These are phyloP conservation scores for Collariella sp. DNA, from an alignment of 495 filamentous ascomycete species.

Conservation along the genomic window DNA sequence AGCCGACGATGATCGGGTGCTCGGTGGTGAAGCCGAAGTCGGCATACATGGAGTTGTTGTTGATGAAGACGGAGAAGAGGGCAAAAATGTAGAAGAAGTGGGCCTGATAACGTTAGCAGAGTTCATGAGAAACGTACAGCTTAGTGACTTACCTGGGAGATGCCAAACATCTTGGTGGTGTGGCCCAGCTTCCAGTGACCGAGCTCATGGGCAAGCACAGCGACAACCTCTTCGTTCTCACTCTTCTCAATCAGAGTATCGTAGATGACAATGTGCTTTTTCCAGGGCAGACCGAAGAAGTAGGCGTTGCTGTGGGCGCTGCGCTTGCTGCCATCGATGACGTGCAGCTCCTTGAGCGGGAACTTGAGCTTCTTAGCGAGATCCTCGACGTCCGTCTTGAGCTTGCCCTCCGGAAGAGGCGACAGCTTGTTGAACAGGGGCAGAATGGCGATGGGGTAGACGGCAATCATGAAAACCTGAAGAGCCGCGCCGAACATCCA, in stretches of 20 bases:
- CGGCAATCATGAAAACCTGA: conserved; percentile 87
- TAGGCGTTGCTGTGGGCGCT: conserved; percentile 97
- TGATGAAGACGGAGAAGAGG: conserved; percentile 93
- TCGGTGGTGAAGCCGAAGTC: conserved; percentile 83
- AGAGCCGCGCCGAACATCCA: conserved; percentile 86
- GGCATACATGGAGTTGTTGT: conserved; percentile 81
- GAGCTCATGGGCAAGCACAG: conserved; percentile 89
- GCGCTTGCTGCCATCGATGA: conserved; percentile 96
- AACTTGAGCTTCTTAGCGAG: conserved; percentile 81
- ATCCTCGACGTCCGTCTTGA: conserved; percentile 82
- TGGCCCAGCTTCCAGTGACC: conserved; percentile 95
- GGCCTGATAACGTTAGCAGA: conserved; percentile 31
- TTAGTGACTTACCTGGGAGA: conserved; percentile 64
- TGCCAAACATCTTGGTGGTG: conserved; percentile 83
- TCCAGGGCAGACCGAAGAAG: conserved; percentile 97
- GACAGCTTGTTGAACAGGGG: conserved; percentile 98
- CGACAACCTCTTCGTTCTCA: conserved; percentile 82
- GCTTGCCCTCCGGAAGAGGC: conserved; percentile 72
- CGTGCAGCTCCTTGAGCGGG: conserved; percentile 80
- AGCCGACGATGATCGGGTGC: conserved; percentile 89
- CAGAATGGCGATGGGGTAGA: conserved; percentile 90
- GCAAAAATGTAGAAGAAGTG: conserved; percentile 96
- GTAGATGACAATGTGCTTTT: conserved; percentile 99
- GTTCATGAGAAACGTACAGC: background rate
- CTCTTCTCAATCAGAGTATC: conserved; percentile 96